Conservation (phyloP, 441 rosid species). For the Monsonia emarginata region DNA sequence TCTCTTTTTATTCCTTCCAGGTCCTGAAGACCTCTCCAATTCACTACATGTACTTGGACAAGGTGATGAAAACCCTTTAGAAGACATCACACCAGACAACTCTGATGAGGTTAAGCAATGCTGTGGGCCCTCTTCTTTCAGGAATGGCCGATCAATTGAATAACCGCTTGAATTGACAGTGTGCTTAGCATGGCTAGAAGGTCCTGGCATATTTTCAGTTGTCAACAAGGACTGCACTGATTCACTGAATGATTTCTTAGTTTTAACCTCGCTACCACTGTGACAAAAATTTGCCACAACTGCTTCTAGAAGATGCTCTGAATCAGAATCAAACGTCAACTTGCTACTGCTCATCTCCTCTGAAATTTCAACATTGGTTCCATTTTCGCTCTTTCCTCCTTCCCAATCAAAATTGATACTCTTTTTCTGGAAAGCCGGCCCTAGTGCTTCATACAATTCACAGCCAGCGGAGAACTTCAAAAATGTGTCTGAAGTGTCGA, state of each 20-base stretch:
- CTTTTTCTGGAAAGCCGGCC: conserved; percentile 49
- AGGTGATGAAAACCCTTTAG: conserved; percentile 61
- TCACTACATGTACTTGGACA: conserved; percentile 61
- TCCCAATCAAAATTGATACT: conserved; percentile 30
- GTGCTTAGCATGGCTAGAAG: conserved; percentile 36
- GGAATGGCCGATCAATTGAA: conserved; percentile 37
- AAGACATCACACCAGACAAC: conserved; percentile 50
- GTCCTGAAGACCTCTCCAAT: conserved; percentile 49
- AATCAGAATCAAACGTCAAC: conserved; percentile 41
- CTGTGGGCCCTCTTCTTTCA: conserved; percentile 34
- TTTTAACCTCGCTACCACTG: conserved; percentile 35
- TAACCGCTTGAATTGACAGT: conserved; percentile 33
- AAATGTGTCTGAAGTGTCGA: conserved; percentile 28
- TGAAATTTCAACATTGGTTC: conserved; percentile 30
- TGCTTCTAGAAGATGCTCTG: conserved; percentile 83
- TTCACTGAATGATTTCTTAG: conserved; percentile 45
- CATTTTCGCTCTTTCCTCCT: conserved; percentile 38
- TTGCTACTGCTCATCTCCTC: conserved; percentile 51
- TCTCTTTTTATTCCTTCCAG: conserved; percentile 61
- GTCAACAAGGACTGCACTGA: conserved; percentile 45
- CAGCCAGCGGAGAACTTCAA: conserved; percentile 54
- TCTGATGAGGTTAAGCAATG: conserved; percentile 46
- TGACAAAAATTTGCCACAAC: conserved; percentile 65
- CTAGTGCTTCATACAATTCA: conserved; percentile 81
- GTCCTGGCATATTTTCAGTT: conserved; percentile 37